These are phyloP conservation scores for Taphrina deformans DNA, from an alignment of 1,139 yeast species.

Conservation along the genomic window DNA sequence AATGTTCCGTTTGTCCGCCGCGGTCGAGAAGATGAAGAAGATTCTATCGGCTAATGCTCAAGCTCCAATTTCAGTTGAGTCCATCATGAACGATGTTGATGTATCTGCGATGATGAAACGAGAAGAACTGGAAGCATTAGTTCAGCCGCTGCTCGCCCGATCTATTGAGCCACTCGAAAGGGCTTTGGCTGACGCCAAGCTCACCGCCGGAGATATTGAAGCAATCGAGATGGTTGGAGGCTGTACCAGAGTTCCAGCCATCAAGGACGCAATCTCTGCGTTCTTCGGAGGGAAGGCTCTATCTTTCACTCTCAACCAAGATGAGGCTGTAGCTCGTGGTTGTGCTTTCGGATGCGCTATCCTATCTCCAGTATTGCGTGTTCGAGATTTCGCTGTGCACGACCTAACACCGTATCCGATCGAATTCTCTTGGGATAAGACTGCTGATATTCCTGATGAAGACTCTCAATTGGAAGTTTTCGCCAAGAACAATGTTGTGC, in stretches of 20 bases:
- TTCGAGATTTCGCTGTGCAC: conserved; percentile 97
- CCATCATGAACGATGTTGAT: conserved; percentile 95
- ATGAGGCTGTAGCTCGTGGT: conserved; percentile 98
- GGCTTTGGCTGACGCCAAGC: conserved; percentile 79
- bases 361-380: conserved; percentile 98
- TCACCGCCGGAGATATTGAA: conserved; percentile 73
- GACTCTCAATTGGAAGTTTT: conserved; percentile 92
- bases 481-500: conserved; percentile 91
- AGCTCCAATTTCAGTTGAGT: conserved; percentile 94
- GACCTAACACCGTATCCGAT: conserved; percentile 91
- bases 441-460: conserved; percentile 68
- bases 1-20: conserved; percentile 83
- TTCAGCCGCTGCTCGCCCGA: conserved; percentile 75
- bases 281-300: conserved; percentile 75
- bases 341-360: conserved; percentile 98
- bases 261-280: conserved; percentile 77
- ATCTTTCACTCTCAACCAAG: conserved; percentile 96
- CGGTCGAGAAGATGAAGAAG: conserved; percentile 92
- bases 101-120: conserved; percentile 87
- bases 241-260: conserved; percentile 92
- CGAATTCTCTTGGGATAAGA: conserved; percentile 92
- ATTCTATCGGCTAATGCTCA: conserved; percentile 91
- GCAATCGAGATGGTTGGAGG: conserved; percentile 97
- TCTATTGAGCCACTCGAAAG: conserved; percentile 72
- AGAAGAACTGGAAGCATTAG: conserved; percentile 88